phyloP scores from a whole-genome alignment of 805 yeast genomes.

The Yamadazyma nakazawae region DNA sequence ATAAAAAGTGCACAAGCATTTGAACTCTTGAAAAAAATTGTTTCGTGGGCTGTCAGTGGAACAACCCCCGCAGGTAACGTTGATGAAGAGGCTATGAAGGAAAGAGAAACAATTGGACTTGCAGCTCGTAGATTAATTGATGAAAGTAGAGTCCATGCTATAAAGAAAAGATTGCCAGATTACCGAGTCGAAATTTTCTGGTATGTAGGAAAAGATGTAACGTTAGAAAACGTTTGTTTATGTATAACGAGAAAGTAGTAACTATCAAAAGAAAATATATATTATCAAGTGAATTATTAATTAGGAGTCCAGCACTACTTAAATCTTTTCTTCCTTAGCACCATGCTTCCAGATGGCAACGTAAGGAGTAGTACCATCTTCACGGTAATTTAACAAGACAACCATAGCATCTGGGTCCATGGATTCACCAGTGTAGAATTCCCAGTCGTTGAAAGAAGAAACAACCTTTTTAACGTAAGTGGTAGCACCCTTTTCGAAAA shows the following conservation, averaged over 20 bases:
- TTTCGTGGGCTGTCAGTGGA: conserved; percentile 90
- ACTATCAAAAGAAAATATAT: neutral
- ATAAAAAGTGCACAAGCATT: conserved; percentile 38
- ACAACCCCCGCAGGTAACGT: conserved; percentile 14
- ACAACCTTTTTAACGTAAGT: conserved; percentile 94
- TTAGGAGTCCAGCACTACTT: conserved; percentile 27
- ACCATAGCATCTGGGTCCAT: conserved; percentile 99
- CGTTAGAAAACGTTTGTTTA: conserved; percentile 70
- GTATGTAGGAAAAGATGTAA: conserved; percentile 55
- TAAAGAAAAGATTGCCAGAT: conserved; percentile 32
- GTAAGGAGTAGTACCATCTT: conserved; percentile 97
- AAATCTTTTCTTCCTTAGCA: conserved; percentile 83
- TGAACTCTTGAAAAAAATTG: conserved; percentile 54
- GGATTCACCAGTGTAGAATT: conserved; percentile 98
- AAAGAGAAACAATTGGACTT: conserved; percentile 61
- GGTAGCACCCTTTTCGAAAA: conserved; percentile 96
- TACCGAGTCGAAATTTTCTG: conserved; percentile 49
- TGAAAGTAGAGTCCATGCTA: conserved; percentile 58
- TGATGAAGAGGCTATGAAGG: conserved; percentile 19
- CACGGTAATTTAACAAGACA: conserved; percentile 98
- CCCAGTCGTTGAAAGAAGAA: conserved; percentile 97
- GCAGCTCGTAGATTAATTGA: conserved; percentile 73
- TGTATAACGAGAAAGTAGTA: conserved; percentile 11
- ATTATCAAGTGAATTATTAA: neutral
- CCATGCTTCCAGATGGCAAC: conserved; percentile 99